Evolutionary conservation across 2,329 filamentous ascomycete species (phyloP).

Genomic region (Penicillium sp.): DNA sequence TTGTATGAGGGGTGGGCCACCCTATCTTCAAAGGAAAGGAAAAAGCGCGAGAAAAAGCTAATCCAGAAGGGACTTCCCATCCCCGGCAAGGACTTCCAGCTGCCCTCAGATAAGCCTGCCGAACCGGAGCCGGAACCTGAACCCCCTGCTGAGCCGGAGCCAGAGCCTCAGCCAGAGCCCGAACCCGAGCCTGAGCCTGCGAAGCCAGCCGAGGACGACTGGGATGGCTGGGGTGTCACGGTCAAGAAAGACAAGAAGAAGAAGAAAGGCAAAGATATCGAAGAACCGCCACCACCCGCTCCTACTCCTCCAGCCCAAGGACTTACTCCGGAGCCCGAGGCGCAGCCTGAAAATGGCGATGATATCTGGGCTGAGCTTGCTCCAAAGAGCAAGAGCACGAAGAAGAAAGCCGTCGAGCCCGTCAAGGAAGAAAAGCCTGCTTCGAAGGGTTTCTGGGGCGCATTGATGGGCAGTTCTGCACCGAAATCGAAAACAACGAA

Average conservation of each 20-base stretch:
- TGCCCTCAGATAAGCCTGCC: constrained; percentile 23
- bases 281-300: constrained; percentile 52
- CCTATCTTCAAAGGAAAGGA: constrained; percentile 48
- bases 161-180: constrained; percentile 24
- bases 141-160: constrained; percentile 16
- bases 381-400: constrained; percentile 41
- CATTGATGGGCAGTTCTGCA: constrained; percentile 43
- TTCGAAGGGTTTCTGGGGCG: constrained; percentile 50
- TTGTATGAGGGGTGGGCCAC: constrained; percentile 40
- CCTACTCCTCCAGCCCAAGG: constrained; percentile 53
- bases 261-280: constrained; percentile 51
- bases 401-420: constrained; percentile 33
- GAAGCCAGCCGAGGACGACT: constrained; percentile 32
- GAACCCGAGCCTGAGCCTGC: constrained; percentile 33
- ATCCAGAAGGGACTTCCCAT: constrained; percentile 34
- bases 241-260: constrained; percentile 38
- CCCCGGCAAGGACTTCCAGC: constrained; percentile 34
- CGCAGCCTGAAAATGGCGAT: constrained; percentile 38
- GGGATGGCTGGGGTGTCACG: constrained; percentile 30
- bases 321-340: constrained; percentile 44
- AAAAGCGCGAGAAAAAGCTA: constrained; percentile 45
- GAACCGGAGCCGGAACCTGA: constrained; percentile 30
- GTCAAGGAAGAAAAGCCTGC: constrained; percentile 43
- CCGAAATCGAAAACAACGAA: constrained; percentile 52
- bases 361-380: constrained; percentile 44